Base-by-base conservation (phyloP, 768 basidiomycete genomes). In the Paxillus rubicundulus region DNA sequence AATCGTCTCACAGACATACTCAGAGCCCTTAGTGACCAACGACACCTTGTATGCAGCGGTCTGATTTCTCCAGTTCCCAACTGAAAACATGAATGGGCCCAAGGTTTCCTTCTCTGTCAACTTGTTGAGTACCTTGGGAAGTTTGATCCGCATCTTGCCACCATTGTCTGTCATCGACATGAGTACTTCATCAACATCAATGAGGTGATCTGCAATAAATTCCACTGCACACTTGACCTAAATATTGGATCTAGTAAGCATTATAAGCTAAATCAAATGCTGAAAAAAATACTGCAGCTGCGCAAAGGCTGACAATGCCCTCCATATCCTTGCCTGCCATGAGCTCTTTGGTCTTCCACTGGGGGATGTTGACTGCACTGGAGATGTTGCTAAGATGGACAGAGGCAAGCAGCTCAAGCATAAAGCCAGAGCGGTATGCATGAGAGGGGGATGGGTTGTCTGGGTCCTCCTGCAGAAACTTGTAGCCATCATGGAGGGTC, bases 201-300 rank as follows among this genome's bases (percentile, higher is more conserved):
- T 40, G 30, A 30, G 24, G 7, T 2, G 7, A 12, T 43, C 40
- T 36, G 13, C 28, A 21, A 53, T 41, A 18, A 44, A 43, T n/a
- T 39, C 0, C 12, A 53, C 28, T 17, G 52, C 20, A 28, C 32
- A 28, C 33, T 53, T 47, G 8, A 42, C 17, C 52, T 53, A 53
- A 53, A 33, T 18, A 39, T 34, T 34, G 33, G 17, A 17, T 9
- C 20, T 42, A 16, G 13, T 36, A 28, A 20, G 17, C 14, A 27
- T 10, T 27, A 27, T 39, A 14, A 13, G 38, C 10, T 39, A 30
- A 24, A 24, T 32, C n/a, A n/a, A n/a, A n/a, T n/a, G n/a, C n/a
- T n/a, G n/a, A n/a, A 47, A 10, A 18, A 39, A 13, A 3, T 49
- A 53, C 52, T 33, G 52, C 52, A 20, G 33, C 41, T 18, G 47